Base-by-base conservation (phyloP, 1,284 basidiomycete species). In the Athelia psychrophila region DNA sequence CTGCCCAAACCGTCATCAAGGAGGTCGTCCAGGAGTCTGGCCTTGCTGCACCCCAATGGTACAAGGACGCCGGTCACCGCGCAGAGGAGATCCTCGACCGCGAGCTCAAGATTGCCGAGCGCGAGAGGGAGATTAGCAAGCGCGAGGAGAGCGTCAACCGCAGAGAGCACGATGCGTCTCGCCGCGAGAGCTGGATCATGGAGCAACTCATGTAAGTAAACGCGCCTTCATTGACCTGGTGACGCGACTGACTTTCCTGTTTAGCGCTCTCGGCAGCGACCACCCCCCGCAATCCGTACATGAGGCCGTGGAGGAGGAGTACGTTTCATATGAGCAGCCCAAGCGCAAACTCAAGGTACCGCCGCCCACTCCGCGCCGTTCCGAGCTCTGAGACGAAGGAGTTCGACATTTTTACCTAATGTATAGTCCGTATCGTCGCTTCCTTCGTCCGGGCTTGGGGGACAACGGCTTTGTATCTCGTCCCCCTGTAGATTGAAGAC, bases 311-410 rank as follows among this genome's bases (percentile, higher is more conserved):
- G 80, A 89, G 27, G 88, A 91, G 63, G 89, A 91, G 67, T 89
- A 92, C 65, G 81, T 84, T 68, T 69, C 84, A 49, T 91, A 91
- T 77, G 87, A 90, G 66, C 81, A 83, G 57, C 61, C 79, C 53
- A 86, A 83, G 74, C 84, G 86, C 72, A 90, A 85, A 84, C 73
- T 81, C 83, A 92, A 91, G 89, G 89, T 91, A 91, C 79, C 85
- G 70, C 80, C 84, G 73, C 83, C 84, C 71, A 70, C 79, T 75
- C 79, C 80, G 74, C 86, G 87, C 80, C 87, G 86, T 79, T 85
- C 86, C 74, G 87, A 89, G 85, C 84, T 90, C 79, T 91, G 86
- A 89, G 88, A 88, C 88, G 88, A 90, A 86, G 88, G 86, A 83
- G 86, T 81, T 72, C 75, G 69, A 73, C 70, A 67, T 72, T 64